These are phyloP conservation scores for Deinandra increscens DNA, from an alignment of 129 eudicot genomes.

Conservation along the genomic window DNA sequence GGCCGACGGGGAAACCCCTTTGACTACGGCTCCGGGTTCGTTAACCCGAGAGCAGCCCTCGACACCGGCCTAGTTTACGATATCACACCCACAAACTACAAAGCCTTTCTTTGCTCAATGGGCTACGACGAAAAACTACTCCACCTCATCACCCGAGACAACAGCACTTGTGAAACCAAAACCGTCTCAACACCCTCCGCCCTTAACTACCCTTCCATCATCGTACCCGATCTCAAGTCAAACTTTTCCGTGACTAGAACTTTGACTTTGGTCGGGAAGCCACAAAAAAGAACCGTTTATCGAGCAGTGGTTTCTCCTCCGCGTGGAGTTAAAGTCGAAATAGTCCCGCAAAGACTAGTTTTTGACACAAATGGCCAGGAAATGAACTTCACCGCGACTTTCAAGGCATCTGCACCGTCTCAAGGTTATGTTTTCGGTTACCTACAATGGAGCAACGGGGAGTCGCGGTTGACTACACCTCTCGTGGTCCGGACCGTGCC, in stretches of 20 bases:
- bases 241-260: slow-evolving; percentile 55
- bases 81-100: slow-evolving; percentile 62
- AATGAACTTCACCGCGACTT: slow-evolving; percentile 55
- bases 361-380: slow-evolving; percentile 52
- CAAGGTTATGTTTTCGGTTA: slow-evolving; percentile 70
- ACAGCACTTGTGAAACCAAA: slow-evolving; percentile 55
- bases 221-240: slow-evolving; percentile 55
- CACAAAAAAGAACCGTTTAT: slow-evolving; percentile 38
- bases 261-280: slow-evolving; percentile 52
- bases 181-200: slow-evolving; percentile 39
- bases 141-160: slow-evolving; percentile 58
- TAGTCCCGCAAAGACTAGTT: slow-evolving; percentile 50
- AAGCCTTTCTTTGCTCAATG: slow-evolving; percentile 77
- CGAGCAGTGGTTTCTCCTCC: slow-evolving; percentile 58
- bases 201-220: slow-evolving; percentile 81
- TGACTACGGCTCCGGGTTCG: slow-evolving; percentile 73
- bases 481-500: slow-evolving; percentile 49
- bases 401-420: slow-evolving; percentile 54
- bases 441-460: slow-evolving; percentile 62
- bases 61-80: slow-evolving; percentile 81
- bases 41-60: slow-evolving; percentile 62
- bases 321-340: slow-evolving; percentile 54
- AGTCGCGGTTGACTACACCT: slow-evolving; percentile 53
- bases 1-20: slow-evolving; percentile 66
- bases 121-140: slow-evolving; percentile 54